phyloP scores from a whole-genome alignment of 768 basidiomycete genomes.

The Pleurotus djamor region DNA sequence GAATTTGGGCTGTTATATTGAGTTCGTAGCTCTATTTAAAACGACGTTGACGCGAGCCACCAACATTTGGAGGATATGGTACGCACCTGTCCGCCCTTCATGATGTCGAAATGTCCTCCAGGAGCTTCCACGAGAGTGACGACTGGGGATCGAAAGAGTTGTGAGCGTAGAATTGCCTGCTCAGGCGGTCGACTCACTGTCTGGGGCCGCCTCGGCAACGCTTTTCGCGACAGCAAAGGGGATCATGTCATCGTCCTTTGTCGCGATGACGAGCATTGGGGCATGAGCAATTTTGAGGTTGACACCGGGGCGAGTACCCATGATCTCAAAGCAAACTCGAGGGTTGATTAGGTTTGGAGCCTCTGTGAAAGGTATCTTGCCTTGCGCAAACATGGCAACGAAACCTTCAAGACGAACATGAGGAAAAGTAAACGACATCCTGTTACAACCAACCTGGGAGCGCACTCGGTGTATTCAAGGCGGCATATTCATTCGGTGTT shows the following conservation, averaged over 20 bases:
- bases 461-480: slow-evolving; percentile 10
- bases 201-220: slow-evolving; percentile 11
- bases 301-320: slow-evolving; percentile 12
- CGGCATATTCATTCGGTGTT: slow-evolving; percentile 12
- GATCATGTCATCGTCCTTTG: slow-evolving; percentile 18
- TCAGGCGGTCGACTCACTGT: slow-evolving; percentile 10
- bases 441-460: slow-evolving; percentile 3
- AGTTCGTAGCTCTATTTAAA: too few species aligned
- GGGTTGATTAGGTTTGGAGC: slow-evolving; percentile 16
- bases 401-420: slow-evolving; percentile 7
- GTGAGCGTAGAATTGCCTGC: background rate
- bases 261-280: slow-evolving; percentile 15
- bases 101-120: slow-evolving; percentile 22
- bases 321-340: slow-evolving; percentile 13
- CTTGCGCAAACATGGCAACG: slow-evolving; percentile 14
- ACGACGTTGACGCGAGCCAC: too few species aligned
- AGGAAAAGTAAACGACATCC: background rate
- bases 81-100: slow-evolving; percentile 21
- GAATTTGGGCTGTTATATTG: too few species aligned
- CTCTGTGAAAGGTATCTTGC: slow-evolving; percentile 9
- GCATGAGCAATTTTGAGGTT: slow-evolving; percentile 13
- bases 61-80: too few species aligned
- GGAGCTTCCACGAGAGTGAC: slow-evolving; percentile 14
- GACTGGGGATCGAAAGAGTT: slow-evolving; percentile 12
- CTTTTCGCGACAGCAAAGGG: slow-evolving; percentile 11